phyloP scores from a whole-genome alignment of 495 filamentous ascomycete species.

The Chaetomidium leptoderma region DNA sequence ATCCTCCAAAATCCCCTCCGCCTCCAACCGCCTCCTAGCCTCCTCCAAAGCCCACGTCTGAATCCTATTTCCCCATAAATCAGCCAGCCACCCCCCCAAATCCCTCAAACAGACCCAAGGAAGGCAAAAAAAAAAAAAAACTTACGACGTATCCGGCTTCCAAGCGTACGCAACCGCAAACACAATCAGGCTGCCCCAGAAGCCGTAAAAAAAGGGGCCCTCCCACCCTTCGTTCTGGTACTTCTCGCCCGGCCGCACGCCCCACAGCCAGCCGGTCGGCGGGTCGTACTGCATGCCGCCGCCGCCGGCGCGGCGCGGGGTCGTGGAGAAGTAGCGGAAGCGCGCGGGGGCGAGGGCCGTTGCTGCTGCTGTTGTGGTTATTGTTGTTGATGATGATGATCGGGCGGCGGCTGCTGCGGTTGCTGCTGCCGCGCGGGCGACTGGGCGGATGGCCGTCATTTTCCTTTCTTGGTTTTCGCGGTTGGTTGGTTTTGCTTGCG shows the following conservation, averaged over 20 bases:
- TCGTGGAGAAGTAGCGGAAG: constrained; percentile 34
- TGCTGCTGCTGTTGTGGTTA: not conserved
- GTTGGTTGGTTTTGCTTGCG: not conserved
- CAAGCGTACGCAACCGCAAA: constrained; percentile 83
- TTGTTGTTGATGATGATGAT: not conserved
- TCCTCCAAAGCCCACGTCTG: constrained; percentile 99
- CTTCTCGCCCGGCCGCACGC: constrained; percentile 88
- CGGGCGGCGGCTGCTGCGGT: not conserved
- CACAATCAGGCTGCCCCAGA: constrained; percentile 74
- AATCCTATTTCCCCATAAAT: constrained; percentile 58
- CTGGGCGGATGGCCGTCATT: constrained; percentile 15
- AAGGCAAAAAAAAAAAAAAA: constrained; percentile 27
- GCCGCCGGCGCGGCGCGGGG: constrained; percentile 35
- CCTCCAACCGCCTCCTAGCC: constrained; percentile 85
- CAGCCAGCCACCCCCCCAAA: not conserved
- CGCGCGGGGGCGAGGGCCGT: constrained; percentile 15
- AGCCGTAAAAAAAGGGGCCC: constrained; percentile 78
- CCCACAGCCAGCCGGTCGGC: constrained; percentile 85
- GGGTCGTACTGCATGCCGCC: constrained; percentile 85
- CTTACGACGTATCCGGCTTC: constrained; percentile 98
- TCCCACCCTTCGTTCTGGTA: constrained; percentile 97
- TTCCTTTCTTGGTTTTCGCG: not conserved
- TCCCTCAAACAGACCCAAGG: not conserved
- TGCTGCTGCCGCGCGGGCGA: not conserved
- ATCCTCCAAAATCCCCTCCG: constrained; percentile 87